Evolutionary conservation across 1,139 yeast genomes (phyloP), one percentile per base, ranked within the genome.

Genomic region (Diutina catenulata): DNA sequence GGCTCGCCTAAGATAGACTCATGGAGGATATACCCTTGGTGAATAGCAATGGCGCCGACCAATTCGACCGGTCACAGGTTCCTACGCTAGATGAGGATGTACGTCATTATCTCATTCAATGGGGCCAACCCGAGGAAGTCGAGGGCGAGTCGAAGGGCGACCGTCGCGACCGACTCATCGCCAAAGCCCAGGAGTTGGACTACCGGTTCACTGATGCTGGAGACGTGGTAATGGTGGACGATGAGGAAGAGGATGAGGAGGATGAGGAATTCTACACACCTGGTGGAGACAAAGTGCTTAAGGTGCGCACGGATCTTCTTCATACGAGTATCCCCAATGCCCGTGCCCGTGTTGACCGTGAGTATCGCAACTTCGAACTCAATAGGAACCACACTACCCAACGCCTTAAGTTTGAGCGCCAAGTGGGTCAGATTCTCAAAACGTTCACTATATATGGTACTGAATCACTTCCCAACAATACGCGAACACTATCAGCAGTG

Each of bases 221-320:
- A 25, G 44, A 43, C 22, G 49, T 41, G 16, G 47, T 50, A 38
- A 55, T 51, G n/a, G 45, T 50, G 20, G 44, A 40, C 8, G 56
- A 43, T 8, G 55, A 49, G 16, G 56, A 42, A 3, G 51, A 47
- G 8, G 60, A 46, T 3, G 75, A 65, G 3, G 80, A 71, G 3
- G 81, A 81, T 18, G 93, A 80, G 42, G 94, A 83, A 43, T 86
- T 81, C 50, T 86, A 78, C 51, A 86, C 95, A 0, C 94, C 94
- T 0, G 95, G 94, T 0, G 56, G 72, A 1, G 59, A 61, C 5
- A 71, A 66, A n/a, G 56, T 87, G 15, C 57, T 69, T n/a, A 59
- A 64, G 1, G 67, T 76, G 0, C 65, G 97, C 38, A 53, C 59
- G 29, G 44, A 47, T 2, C 65, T 88, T 0, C 68, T 86, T 1